Conservation (phyloP, 345 rosid species). For the Pistacia vera region DNA sequence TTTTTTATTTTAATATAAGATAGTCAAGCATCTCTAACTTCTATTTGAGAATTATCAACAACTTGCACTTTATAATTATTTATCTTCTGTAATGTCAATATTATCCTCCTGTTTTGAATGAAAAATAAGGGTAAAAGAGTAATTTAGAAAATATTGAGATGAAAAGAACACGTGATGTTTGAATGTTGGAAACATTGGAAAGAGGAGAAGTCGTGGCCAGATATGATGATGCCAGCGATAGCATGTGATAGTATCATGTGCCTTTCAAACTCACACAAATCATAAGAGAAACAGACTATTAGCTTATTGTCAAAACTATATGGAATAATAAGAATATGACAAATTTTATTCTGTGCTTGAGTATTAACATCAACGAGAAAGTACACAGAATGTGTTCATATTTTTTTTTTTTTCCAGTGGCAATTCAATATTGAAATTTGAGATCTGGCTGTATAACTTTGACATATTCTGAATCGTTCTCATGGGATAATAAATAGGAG, state of each 20-base stretch:
- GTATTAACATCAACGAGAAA: background rate
- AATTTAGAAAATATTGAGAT: background rate
- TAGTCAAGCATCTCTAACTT: background rate
- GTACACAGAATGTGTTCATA: background rate
- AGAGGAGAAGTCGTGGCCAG: constrained; percentile 74
- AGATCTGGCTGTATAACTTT: background rate
- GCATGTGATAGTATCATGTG: constrained; percentile 59
- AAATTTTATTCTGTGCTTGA: too few species aligned
- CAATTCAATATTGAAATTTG: too few species aligned
- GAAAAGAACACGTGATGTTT: constrained; percentile 54
- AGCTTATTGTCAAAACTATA: background rate
- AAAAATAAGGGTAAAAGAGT: background rate
- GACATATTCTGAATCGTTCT: background rate
- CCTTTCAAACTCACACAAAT: background rate
- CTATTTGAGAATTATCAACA: background rate
- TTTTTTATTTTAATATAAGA: background rate
- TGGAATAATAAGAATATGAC: background rate
- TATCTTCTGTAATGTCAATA: background rate
- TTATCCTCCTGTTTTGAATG: background rate
- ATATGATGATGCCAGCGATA: constrained; percentile 65
- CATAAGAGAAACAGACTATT: background rate
- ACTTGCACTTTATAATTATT: background rate
- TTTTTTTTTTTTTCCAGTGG: too few species aligned
- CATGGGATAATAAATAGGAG: background rate
- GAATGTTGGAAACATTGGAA: constrained; percentile 73